phyloP scores from a whole-genome alignment of 441 rosid species.

The Manihot esculenta region DNA sequence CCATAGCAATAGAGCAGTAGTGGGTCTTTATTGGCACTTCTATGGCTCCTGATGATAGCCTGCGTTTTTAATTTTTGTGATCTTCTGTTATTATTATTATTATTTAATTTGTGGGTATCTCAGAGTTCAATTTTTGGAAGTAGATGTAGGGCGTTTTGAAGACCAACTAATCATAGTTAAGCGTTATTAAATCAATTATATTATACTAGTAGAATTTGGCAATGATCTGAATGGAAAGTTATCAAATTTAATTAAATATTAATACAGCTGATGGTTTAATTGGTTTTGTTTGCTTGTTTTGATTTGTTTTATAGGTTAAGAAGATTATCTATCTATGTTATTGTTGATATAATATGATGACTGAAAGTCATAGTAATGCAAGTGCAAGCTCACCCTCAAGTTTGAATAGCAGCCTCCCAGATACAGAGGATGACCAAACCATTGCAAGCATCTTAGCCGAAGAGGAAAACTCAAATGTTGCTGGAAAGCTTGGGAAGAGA shows the following conservation, averaged over 20 bases:
- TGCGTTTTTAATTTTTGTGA: not conserved
- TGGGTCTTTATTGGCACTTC: not conserved
- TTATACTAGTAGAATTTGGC: not conserved
- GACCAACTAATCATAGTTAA: not conserved
- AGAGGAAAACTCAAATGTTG: conserved; percentile 50
- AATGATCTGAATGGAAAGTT: not conserved
- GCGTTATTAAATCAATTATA: not conserved
- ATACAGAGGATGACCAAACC: conserved; percentile 81
- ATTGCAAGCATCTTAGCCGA: conserved; percentile 73
- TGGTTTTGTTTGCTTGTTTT: not conserved
- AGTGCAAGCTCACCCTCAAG: conserved; percentile 85
- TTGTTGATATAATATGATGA: conserved; percentile 56
- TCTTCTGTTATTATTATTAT: not conserved
- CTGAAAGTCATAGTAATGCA: conserved; percentile 50
- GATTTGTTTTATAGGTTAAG: conserved; percentile 12
- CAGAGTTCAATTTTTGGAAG: not conserved
- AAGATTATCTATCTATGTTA: conserved; percentile 6
- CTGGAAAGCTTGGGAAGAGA: conserved; percentile 68
- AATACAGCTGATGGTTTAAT: not conserved
- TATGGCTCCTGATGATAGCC: not conserved
- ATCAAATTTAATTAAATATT: not conserved
- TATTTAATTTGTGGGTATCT: not conserved
- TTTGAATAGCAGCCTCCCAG: conserved; percentile 66
- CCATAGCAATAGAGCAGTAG: not conserved
- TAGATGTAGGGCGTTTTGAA: not conserved